phyloP scores from a whole-genome alignment of 2,329 filamentous ascomycete genomes.

The Talaromyces sp. region DNA sequence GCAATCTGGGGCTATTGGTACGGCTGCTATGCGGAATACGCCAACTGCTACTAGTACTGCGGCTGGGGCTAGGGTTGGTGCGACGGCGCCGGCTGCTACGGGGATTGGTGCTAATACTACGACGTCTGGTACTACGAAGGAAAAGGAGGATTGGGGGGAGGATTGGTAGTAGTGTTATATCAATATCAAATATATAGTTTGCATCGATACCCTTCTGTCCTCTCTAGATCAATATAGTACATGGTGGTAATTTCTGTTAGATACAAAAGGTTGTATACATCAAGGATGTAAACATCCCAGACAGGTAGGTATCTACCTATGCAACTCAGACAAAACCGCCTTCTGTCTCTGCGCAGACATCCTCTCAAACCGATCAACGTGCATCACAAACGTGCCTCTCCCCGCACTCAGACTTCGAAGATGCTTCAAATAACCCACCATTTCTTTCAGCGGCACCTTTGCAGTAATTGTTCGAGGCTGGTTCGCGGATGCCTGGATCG shows the following conservation, averaged over 20 bases:
- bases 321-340: slow-evolving; percentile 51
- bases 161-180: slow-evolving; percentile 18
- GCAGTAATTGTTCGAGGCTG: slow-evolving; percentile 70
- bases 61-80: slow-evolving; percentile 22
- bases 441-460: slow-evolving; percentile 89
- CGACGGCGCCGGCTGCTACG: slow-evolving; percentile 27
- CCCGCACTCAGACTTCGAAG: slow-evolving; percentile 85
- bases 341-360: slow-evolving; percentile 62
- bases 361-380: slow-evolving; percentile 67
- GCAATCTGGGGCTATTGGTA: slow-evolving; percentile 57
- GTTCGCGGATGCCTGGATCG: slow-evolving; percentile 29
- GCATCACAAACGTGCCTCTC: slow-evolving; percentile 74
- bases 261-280: slow-evolving; percentile 15
- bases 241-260: neutral
- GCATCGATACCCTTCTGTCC: slow-evolving; percentile 12
- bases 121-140: slow-evolving; percentile 29
- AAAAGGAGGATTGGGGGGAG: slow-evolving; percentile 45
- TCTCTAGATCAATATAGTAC: neutral
- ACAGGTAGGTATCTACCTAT: slow-evolving; percentile 32
- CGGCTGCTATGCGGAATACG: slow-evolving; percentile 61
- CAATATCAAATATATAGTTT: slow-evolving; percentile 7
- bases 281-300: neutral
- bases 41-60: slow-evolving; percentile 19
- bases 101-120: slow-evolving; percentile 23
- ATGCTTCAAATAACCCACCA: slow-evolving; percentile 91